Conservation (phyloP, 73 alveolate species). For the Stentor roeselii region DNA sequence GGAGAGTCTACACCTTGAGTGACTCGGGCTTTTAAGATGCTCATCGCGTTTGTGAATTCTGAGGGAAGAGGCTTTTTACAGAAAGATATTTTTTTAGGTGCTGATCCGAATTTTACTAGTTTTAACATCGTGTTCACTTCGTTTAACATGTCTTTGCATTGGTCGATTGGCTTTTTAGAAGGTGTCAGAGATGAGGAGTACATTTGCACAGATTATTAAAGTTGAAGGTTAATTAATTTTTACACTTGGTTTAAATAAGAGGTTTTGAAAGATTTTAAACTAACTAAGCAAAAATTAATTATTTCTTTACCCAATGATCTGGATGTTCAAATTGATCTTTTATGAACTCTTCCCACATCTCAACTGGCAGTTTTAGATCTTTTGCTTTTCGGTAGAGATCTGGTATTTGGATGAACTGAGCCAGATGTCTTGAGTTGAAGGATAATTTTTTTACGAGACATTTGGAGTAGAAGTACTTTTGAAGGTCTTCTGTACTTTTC, state of each 20-base stretch:
- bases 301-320: background rate
- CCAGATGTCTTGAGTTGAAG: background rate
- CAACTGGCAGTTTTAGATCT: conserved; percentile 1
- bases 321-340: background rate
- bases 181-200: too few relatives aligned
- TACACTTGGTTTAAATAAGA: too few relatives aligned
- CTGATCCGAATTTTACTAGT: too few relatives aligned
- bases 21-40: background rate
- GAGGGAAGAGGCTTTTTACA: too few relatives aligned
- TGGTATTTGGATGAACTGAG: background rate
- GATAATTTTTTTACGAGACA: background rate
- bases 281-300: too few relatives aligned
- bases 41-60: background rate
- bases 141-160: too few relatives aligned
- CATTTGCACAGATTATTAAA: too few relatives aligned
- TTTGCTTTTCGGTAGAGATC: background rate
- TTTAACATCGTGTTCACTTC: too few relatives aligned
- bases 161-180: too few relatives aligned
- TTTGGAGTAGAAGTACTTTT: background rate
- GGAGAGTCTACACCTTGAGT: background rate
- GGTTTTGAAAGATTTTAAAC: too few relatives aligned
- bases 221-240: too few relatives aligned
- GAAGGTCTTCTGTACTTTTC: background rate
- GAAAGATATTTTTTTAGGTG: too few relatives aligned
- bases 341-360: conserved; percentile 41